Evolutionary conservation across 2,329 filamentous ascomycete species (phyloP), one percentile per base, ranked within the genome.

Genomic region (Fusarium pseudograminearum): DNA sequence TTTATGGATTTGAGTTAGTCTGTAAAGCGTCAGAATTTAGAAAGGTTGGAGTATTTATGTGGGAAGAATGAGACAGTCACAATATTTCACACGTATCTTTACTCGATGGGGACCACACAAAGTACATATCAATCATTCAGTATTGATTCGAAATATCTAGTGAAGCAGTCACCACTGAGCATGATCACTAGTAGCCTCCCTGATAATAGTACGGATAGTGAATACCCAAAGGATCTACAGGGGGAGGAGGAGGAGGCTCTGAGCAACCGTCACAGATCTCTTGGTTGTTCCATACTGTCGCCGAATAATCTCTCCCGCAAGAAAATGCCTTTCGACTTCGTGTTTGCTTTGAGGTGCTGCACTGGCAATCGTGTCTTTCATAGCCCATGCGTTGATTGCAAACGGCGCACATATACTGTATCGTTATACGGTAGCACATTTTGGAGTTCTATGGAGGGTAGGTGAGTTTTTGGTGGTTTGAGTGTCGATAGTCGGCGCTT

Each of bases 361-460:
- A 63, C n/a, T 18, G 31, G 0, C 38, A 28, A 2, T n/a, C 20
- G 7, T 63, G 57, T 1, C 14, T 56, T 7, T 63, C 57, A 11
- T 8, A 56, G 15, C 52, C 33, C 9, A 56, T 42, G 24, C 60
- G 40, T 14, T 26, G 24, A 6, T 33, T 12, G 9, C 47, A 63
- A 0, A 63, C 30, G 0, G 47, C 44, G n/a, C 57, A 63, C 41
- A 63, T 55, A 22, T 62, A 63, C 8, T 57, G 59, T 30, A 57
- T 30, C 22, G 16, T 42, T 15, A 63, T 31, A 2, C 40, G 11
- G 16, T 63, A 63, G 15, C 58, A 63, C 57, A 63, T 40, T 14
- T 7, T 40, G 2, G 36, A 15, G n/a, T 9, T 7, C 3, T 40
- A 3, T 22, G 7, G n/a, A n/a, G 20, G 36, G 6, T 4, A n/a